Evolutionary conservation across 225 moss, liverwort and hornwort species (phyloP), one percentile per base, ranked within the genome.

Genomic region (Bryoerythrophyllum caledonicum): DNA sequence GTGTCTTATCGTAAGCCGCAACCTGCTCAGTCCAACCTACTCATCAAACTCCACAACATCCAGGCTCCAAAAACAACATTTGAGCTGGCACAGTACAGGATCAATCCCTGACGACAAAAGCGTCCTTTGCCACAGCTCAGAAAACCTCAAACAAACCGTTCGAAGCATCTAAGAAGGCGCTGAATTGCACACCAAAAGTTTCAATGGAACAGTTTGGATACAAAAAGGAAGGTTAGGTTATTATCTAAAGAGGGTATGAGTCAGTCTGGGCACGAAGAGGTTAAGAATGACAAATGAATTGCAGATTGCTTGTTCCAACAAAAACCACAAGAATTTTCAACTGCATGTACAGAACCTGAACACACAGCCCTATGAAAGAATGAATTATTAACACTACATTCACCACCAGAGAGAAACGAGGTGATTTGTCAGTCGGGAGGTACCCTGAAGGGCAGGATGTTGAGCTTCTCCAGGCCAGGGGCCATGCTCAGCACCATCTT

Each of bases 401-500:
- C 48, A 77, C 41, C 52, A 40, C 59, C 65, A 55, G 73, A 54
- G 66, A 78, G 57, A 75, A 34, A 67, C 24, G 66, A 74, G 74
- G 37, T 11, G 51, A 37, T 43, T 74, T 66, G 68, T 79, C 74
- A 77, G 84, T 79, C 83, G 74, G 67, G 70, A 82, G 46, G 74
- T 89, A 99, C 97, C 93, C 94, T 95, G 85, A 99, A 99, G 77
- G 99, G 99, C 59, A 99, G 91, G 80, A 99, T 95, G 60, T 93
- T 94, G 73, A 99, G 80, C 34, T 93, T 87, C 72, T 99, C 99
- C 51, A 99, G 89, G 64, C 99, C 99, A 32, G 99, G 99, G 28
- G 99, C 99, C 90, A 92, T 93, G 78, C 91, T 87, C 59, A 99
- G 99, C 75, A 99, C 95, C 88, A 95, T 83, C 79, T 99, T 99